Evolutionary conservation across 1,139 yeast genomes (phyloP).

Genomic region (Yamadazyma atmosphaerica): DNA sequence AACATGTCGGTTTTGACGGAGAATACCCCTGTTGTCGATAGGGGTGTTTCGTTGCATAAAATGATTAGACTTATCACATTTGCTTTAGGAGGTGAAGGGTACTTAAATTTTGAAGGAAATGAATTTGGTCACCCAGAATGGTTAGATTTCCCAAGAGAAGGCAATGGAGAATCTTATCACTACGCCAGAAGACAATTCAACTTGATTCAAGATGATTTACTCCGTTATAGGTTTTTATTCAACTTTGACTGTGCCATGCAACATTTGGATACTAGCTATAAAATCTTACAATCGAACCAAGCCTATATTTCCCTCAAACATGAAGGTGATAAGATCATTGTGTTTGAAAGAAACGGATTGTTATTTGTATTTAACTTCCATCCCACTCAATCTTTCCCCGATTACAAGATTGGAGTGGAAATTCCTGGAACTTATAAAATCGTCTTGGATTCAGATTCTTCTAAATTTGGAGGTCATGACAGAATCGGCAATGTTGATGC

Average conservation of each 20-base stretch:
- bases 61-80: constrained; percentile 85
- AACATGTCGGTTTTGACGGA: constrained; percentile 81
- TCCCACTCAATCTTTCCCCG: constrained; percentile 78
- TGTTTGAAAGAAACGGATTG: constrained; percentile 83
- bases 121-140: constrained; percentile 99
- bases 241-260: constrained; percentile 86
- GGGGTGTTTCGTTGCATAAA: constrained; percentile 90
- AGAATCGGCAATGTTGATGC: constrained; percentile 60
- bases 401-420: constrained; percentile 88
- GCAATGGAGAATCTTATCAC: constrained; percentile 85
- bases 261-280: constrained; percentile 63
- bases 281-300: constrained; percentile 74
- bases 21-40: constrained; percentile 73
- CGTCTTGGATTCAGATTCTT: constrained; percentile 72
- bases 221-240: constrained; percentile 77
- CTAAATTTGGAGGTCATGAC: constrained; percentile 76
- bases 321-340: constrained; percentile 84
- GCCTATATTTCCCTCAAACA: constrained; percentile 89
- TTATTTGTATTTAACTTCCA: constrained; percentile 88
- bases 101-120: constrained; percentile 93
- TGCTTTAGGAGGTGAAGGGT: constrained; percentile 93
- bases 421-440: constrained; percentile 73
- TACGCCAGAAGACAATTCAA: constrained; percentile 96
- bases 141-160: constrained; percentile 94
- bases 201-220: constrained; percentile 71